phyloP scores from a whole-genome alignment of 805 yeast genomes.

The Candida sonorensis region DNA sequence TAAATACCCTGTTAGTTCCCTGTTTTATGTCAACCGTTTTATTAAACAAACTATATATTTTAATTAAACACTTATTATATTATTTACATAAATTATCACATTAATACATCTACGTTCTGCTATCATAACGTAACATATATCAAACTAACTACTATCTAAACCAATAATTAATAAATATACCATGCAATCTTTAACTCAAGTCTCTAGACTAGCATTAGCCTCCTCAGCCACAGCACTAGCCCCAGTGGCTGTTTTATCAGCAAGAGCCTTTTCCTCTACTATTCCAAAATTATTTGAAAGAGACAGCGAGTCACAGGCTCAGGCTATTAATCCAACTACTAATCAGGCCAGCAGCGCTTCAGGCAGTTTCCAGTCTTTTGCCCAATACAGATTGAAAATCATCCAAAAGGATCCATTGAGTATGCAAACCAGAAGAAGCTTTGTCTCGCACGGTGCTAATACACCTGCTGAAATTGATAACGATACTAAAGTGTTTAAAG shows the following conservation, averaged over 20 bases:
- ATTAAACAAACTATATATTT: too few species aligned
- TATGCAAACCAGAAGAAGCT: constrained; percentile 20
- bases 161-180: too few species aligned
- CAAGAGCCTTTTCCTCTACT: constrained; percentile 14
- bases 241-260: constrained; percentile 2
- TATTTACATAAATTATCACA: too few species aligned
- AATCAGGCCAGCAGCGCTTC: constrained; percentile 2
- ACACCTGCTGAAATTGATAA: constrained; percentile 4
- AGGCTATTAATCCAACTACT: constrained; percentile 11
- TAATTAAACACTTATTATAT: too few species aligned
- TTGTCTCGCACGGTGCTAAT: constrained; percentile 5
- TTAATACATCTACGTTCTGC: too few species aligned
- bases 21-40: too few species aligned
- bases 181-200: constrained; percentile 1
- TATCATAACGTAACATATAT: too few species aligned
- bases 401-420: constrained; percentile 22
- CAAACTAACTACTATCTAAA: too few species aligned
- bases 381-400: constrained; percentile 23
- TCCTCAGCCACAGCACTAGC: constrained; percentile 3
- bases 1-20: too few species aligned
- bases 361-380: constrained; percentile 20
- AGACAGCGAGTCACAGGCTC: constrained; percentile 15
- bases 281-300: constrained; percentile 13
- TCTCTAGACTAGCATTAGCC: constrained; percentile 1
- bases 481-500: constrained; percentile 13